Evolutionary conservation across 1,284 basidiomycete genomes (phyloP), one percentile per base, ranked within the genome.

Genomic region (Trichosporon asahii): DNA sequence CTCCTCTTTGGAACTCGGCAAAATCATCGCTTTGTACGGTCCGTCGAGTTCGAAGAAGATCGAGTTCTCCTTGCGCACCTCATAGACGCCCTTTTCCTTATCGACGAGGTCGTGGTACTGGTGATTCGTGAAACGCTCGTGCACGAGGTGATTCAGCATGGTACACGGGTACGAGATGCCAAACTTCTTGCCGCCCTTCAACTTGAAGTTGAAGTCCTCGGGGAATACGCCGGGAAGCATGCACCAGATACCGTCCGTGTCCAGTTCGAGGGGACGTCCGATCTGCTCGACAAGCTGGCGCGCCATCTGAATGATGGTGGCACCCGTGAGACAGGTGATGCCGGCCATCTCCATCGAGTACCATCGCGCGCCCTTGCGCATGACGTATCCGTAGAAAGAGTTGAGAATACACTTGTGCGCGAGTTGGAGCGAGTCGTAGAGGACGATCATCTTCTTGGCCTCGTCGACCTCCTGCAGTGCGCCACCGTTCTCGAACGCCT

Each of bases 271-370:
- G 0, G 97, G 97, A 21, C 97, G 90, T 1, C 97, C 97, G 68
- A 99, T 95, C 81, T 97, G 93, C 77, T 99, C 97, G 29, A 99
- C 97, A 15, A 97, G 87, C 73, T 96, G 92, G 46, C 97, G 90
- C n/a, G 97, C 97, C 94, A 99, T 96, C 83, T 99, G 97, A 77
- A 99, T 99, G 85, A 99, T 99, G 3, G 90, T 94, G 6, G 97
- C 95, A n/a, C 97, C 97, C 0, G 97, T 99, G 64, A 99, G 86
- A 85, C 97, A 99, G 9, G 97, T 99, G 77, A 99, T 98, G 23
- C 97, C 97, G 0, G 97, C 97, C 97, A 99, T 99, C 85, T 99
- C 97, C 97, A 99, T 99, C 46, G 95, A 98, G 84, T 99, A 96
- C 97, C 97, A 99, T 25, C 97, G 88, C 18, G 97, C 97, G 70